phyloP scores from a whole-genome alignment of 768 basidiomycete genomes.

The Leccinum incarnatum region DNA sequence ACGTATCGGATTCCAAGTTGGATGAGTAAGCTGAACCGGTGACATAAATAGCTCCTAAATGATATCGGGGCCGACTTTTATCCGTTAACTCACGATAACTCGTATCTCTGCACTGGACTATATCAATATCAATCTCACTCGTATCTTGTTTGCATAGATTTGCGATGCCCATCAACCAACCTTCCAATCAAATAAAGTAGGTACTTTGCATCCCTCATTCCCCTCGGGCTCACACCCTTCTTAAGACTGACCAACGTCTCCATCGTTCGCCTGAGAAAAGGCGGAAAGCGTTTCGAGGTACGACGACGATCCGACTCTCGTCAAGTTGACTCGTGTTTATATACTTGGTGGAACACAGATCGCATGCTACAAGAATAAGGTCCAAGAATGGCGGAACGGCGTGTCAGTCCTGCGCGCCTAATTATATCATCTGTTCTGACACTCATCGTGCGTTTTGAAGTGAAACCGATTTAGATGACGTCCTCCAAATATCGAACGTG shows the following conservation, averaged over 20 bases:
- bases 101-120: neutral
- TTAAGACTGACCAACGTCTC: conserved; percentile 93
- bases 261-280: conserved; percentile 93
- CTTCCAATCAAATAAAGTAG: conserved; percentile 89
- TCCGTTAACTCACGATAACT: neutral
- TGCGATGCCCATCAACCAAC: conserved; percentile 63
- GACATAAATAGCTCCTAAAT: conserved; percentile 17
- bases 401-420: conserved; percentile 51
- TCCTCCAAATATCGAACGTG: conserved; percentile 94
- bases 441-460: conserved; percentile 36
- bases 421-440: neutral
- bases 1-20: neutral
- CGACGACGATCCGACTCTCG: neutral
- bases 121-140: neutral
- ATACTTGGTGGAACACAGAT: conserved; percentile 49
- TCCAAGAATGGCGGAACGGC: conserved; percentile 92
- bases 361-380: conserved; percentile 99
- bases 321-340: neutral
- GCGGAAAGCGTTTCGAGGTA: conserved; percentile 97
- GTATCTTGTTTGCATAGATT: neutral
- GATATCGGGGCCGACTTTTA: conserved; percentile 7
- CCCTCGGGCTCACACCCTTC: conserved; percentile 1
- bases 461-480: conserved; percentile 92
- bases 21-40: neutral
- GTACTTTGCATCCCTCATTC: conserved; percentile 1